Evolutionary conservation across 2,329 filamentous ascomycete genomes (phyloP).

Genomic region (Xylaria multiplex): DNA sequence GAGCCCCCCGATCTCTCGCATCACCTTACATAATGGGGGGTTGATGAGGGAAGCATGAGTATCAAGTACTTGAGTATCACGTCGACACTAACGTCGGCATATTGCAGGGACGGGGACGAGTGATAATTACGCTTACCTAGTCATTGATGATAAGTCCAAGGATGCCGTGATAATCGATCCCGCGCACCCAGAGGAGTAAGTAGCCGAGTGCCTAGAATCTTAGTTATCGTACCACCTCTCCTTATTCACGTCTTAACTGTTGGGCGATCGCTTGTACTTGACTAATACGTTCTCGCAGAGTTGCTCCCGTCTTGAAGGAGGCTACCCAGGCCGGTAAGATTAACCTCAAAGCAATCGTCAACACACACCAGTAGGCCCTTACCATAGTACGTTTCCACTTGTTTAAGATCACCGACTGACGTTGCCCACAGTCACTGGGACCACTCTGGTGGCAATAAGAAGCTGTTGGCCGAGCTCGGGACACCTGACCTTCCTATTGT

Average conservation of each 20-base stretch:
- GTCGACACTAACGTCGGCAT: constrained; percentile 21
- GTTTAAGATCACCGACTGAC: constrained; percentile 19
- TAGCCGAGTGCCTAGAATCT: not conserved
- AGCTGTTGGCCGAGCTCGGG: constrained; percentile 66
- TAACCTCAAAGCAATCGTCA: constrained; percentile 88
- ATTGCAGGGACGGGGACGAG: constrained; percentile 75
- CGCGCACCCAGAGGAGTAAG: constrained; percentile 80
- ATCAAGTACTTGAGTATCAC: not conserved
- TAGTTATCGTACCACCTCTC: not conserved
- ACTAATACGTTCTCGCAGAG: constrained; percentile 54
- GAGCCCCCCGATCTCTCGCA: not conserved
- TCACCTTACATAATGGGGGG: not conserved
- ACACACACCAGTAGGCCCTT: constrained; percentile 88
- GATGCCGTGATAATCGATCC: constrained; percentile 84
- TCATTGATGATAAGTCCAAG: constrained; percentile 80
- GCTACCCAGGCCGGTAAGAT: constrained; percentile 76
- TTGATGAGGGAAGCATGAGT: not conserved
- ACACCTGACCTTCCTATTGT: constrained; percentile 77
- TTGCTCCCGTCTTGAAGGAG: constrained; percentile 74
- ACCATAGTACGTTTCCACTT: not conserved
- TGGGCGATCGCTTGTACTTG: not conserved
- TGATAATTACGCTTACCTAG: constrained; percentile 88
- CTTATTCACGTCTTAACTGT: not conserved
- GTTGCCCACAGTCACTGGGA: constrained; percentile 78
- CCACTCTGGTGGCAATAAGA: constrained; percentile 89